Base-by-base conservation (phyloP, 2,329 filamentous ascomycete genomes). In the Venturia oleaginea region DNA sequence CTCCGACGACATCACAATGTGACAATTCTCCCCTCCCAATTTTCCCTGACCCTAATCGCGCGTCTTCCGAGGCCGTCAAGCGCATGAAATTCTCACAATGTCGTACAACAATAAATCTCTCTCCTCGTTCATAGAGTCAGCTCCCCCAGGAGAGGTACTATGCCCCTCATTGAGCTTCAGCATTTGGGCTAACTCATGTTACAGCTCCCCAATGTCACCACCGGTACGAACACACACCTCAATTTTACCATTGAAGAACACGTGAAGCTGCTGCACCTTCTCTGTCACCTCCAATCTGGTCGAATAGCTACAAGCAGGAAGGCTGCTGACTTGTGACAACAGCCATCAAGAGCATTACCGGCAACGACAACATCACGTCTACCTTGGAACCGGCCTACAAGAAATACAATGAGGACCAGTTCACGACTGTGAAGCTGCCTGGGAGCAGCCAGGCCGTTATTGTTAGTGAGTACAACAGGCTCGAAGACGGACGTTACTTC, bases 401-500 rank as follows among this genome's bases (percentile, higher is more conserved):
- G 77, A 91, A 89, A 77, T 97, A 99, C 83, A 97, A 97, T 72
- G 93, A 99, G 78, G 89, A 92, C 76, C 94, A 99, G 77, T 89
- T 97, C 76, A 79, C 86, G 60, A 92, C 92, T 19, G 88, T 91
- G 67, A 96, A 95, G 82, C 84, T 99, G 64, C 93, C 93, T 0
- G 92, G 92, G 37, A 86, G 89, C 73, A 93, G 86, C 76, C 86
- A 91, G 75, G 78, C 88, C 78, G 91, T 87, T 67, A 84, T 97
- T 69, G 83, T 99, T 73, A 97, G 91, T 81, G 82, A 86, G 65
- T 88, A 95, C 80, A 97, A 93, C 78, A 86, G 86, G 61, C 80
- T 97, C 46, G 91, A 88, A 34, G 85, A 85, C 69, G 89, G 87
- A 60, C 84, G 91, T 70, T 99, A 97, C 81, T 97, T 88, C 78